These are phyloP conservation scores for Claviceps pazoutovae DNA, from an alignment of 2,329 filamentous ascomycete genomes.

Conservation along the genomic window DNA sequence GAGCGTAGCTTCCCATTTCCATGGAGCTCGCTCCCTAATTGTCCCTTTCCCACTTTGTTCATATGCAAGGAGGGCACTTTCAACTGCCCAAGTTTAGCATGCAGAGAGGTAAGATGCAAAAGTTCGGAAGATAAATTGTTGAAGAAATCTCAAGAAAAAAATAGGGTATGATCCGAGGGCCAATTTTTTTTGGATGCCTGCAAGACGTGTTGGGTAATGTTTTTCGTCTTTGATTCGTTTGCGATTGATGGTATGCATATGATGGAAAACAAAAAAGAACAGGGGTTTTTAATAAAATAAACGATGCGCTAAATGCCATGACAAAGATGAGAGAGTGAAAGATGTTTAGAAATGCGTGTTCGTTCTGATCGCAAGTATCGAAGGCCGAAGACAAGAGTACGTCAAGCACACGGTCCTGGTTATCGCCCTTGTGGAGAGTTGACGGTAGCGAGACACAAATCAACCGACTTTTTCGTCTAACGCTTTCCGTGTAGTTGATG, in stretches of 20 bases:
- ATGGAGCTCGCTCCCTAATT: constrained; percentile 1
- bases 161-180: constrained; percentile 24
- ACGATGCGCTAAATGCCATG: constrained; percentile 33
- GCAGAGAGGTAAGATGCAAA: constrained; percentile 11
- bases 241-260: background rate
- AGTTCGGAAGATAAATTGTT: constrained; percentile 10
- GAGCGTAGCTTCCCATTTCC: background rate
- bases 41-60: constrained; percentile 7
- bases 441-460: background rate
- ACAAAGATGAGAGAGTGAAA: constrained; percentile 18
- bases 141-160: constrained; percentile 10
- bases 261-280: constrained; percentile 7
- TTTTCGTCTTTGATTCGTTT: constrained; percentile 12
- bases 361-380: background rate
- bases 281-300: constrained; percentile 15
- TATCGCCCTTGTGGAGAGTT: background rate
- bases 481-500: constrained; percentile 17
- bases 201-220: constrained; percentile 20
- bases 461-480: constrained; percentile 27
- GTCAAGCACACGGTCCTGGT: too few relatives aligned
- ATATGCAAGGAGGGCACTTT: constrained; percentile 8
- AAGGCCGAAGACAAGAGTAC: constrained; percentile 5
- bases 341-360: background rate
- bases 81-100: constrained; percentile 10
- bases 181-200: constrained; percentile 25